These are phyloP conservation scores for Limonium bicolor DNA, from an alignment of 148 eudicot species.

Conservation along the genomic window DNA sequence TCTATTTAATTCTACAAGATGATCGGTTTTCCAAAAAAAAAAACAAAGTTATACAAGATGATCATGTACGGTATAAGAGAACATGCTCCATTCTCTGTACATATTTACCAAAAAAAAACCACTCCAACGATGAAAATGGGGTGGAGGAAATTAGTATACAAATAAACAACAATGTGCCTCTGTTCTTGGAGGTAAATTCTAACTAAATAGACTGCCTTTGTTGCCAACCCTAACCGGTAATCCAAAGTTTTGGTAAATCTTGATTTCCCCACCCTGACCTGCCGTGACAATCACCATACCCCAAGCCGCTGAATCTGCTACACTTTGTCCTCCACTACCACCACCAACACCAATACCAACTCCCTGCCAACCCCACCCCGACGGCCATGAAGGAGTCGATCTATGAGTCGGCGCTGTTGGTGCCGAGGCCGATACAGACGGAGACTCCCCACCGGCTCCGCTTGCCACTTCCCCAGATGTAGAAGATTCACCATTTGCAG, in stretches of 20 bases:
- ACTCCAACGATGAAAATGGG: too few relatives aligned
- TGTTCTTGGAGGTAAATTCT: too few relatives aligned
- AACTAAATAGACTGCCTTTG: conserved; percentile 2
- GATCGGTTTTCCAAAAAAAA: too few relatives aligned
- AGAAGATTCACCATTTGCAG: too few relatives aligned
- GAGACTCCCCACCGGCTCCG: background rate
- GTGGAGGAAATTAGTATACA: too few relatives aligned
- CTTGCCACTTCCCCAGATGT: too few relatives aligned
- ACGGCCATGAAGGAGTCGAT: background rate
- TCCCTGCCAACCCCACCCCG: conserved; percentile 2
- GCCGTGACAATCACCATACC: conserved; percentile 87
- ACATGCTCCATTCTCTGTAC: too few relatives aligned
- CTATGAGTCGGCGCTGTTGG: background rate
- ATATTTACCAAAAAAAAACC: too few relatives aligned
- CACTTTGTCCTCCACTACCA: background rate
- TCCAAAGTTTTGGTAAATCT: conserved; percentile 80
- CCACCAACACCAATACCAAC: background rate
- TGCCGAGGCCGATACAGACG: background rate
- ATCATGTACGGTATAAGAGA: too few relatives aligned
- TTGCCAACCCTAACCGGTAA: conserved; percentile 43
- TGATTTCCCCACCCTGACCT: conserved; percentile 67
- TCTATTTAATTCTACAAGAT: too few relatives aligned
- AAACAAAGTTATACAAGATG: too few relatives aligned
- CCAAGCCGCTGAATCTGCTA: conserved; percentile 38
- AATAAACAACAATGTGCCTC: too few relatives aligned